Conservation (phyloP, 495 filamentous ascomycete species). For the Penicillium psychrofluorescens region DNA sequence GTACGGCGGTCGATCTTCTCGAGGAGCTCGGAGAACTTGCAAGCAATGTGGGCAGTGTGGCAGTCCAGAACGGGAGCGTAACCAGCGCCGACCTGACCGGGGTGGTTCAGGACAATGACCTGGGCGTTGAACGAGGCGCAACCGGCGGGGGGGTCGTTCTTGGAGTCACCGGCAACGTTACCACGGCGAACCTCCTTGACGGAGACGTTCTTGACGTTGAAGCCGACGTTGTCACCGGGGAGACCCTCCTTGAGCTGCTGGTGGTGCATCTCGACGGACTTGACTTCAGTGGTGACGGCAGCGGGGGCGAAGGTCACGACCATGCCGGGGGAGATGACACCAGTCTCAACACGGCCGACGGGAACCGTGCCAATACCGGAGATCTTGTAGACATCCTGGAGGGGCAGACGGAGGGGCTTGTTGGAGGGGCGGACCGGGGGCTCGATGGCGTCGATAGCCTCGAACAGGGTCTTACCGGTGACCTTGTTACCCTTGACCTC, state of each 20-base stretch:
- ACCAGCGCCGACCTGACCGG: slow-evolving; percentile 96
- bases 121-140: slow-evolving; percentile 95
- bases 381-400: slow-evolving; percentile 99
- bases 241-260: slow-evolving; percentile 95
- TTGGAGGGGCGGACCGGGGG: slow-evolving; percentile 72
- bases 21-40: slow-evolving; percentile 97
- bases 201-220: slow-evolving; percentile 99
- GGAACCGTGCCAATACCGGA: slow-evolving; percentile 99
- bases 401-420: slow-evolving; percentile 98
- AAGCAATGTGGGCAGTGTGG: slow-evolving; percentile 99
- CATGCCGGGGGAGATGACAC: slow-evolving; percentile 96
- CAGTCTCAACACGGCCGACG: slow-evolving; percentile 99
- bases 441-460: slow-evolving; percentile 98
- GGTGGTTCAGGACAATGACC: slow-evolving; percentile 99
- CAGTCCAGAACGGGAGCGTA: slow-evolving; percentile 98
- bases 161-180: slow-evolving; percentile 98
- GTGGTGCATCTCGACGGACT: slow-evolving; percentile 99
- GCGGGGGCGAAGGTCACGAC: slow-evolving; percentile 81
- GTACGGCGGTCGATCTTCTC: slow-evolving; percentile 99
- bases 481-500: slow-evolving; percentile 89
- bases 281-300: slow-evolving; percentile 99
- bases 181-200: slow-evolving; percentile 99
- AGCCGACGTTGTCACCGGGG: slow-evolving; percentile 99
- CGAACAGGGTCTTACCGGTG: slow-evolving; percentile 94
- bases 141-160: slow-evolving; percentile 93